Conservation (phyloP, 225 moss, liverwort and hornwort species). For the Pseudoscleropodium purum region DNA sequence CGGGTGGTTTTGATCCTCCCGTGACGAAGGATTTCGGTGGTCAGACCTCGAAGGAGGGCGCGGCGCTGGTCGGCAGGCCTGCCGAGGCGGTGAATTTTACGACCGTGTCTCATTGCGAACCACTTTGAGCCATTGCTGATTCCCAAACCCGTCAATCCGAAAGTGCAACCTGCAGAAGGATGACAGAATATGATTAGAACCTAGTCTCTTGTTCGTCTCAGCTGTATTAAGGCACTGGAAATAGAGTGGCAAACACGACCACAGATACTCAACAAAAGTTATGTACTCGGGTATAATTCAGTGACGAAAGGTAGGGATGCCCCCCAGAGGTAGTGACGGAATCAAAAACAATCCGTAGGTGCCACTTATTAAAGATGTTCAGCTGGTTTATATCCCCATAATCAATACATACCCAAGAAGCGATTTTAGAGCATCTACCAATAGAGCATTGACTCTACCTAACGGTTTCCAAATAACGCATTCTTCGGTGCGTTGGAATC, state of each 20-base stretch:
- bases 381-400: not conserved
- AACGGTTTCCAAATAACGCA: not conserved
- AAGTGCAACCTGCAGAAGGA: conserved; percentile 33
- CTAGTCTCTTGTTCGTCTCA: not conserved
- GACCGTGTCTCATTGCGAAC: conserved; percentile 92
- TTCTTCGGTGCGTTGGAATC: not conserved
- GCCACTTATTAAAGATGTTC: not conserved
- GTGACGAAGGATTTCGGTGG: conserved; percentile 92
- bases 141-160: conserved; percentile 35
- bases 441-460: not conserved
- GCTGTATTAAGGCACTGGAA: not conserved
- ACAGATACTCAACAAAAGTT: not conserved
- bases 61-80: conserved; percentile 93
- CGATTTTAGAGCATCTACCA: not conserved
- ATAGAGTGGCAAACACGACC: not conserved
- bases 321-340: too few relatives aligned
- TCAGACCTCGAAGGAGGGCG: conserved; percentile 80
- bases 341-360: not conserved
- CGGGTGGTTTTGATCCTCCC: conserved; percentile 96
- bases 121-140: conserved; percentile 80
- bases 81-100: conserved; percentile 69
- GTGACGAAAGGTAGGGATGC: not conserved
- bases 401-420: not conserved
- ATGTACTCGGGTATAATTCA: not conserved
- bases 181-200: not conserved